A percentile compares a stretch with the other conserved stretches of the same genome.
These are phyloP conservation scores for Gryganskiella cystojenkinii DNA, from an alignment of 192 early-diverging fungal species.

Conservation along the genomic window DNA sequence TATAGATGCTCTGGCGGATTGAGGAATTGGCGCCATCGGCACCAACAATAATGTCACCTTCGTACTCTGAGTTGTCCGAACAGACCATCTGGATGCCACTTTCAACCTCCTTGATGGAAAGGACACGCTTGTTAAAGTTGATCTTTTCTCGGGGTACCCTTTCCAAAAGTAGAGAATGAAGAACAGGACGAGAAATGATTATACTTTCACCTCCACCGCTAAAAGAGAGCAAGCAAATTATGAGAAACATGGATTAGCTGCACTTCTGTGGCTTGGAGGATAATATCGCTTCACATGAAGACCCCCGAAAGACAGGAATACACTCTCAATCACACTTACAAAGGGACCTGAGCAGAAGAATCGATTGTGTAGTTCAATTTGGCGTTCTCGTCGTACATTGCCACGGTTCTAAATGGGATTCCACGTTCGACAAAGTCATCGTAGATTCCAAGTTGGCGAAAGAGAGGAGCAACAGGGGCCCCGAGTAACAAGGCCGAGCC, in stretches of 20 bases:
- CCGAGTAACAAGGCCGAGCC: not conserved
- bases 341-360: not conserved
- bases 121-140: constrained; percentile 5
- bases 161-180: not conserved
- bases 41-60: constrained; percentile 2
- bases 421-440: not conserved
- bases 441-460: not conserved
- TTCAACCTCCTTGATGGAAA: constrained; percentile 1
- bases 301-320: too few species aligned
- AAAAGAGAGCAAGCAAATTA: not conserved
- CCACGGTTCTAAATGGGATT: too few species aligned
- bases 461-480: not conserved
- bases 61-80: not conserved
- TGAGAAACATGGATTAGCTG: too few species aligned
- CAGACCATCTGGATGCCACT: not conserved
- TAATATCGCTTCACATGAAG: not conserved
- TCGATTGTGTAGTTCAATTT: not conserved
- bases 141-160: constrained; percentile 13
- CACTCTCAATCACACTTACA: too few species aligned
- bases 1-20: not conserved
- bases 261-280: too few species aligned
- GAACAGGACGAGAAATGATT: constrained; percentile 11
- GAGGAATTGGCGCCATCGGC: constrained; percentile 2
- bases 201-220: not conserved
- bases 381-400: too few species aligned